A percentile compares a stretch with the other conserved stretches of the same genome.
Conservation (phyloP, 108 stramenopile species). For the Cyclotella cryptica region DNA sequence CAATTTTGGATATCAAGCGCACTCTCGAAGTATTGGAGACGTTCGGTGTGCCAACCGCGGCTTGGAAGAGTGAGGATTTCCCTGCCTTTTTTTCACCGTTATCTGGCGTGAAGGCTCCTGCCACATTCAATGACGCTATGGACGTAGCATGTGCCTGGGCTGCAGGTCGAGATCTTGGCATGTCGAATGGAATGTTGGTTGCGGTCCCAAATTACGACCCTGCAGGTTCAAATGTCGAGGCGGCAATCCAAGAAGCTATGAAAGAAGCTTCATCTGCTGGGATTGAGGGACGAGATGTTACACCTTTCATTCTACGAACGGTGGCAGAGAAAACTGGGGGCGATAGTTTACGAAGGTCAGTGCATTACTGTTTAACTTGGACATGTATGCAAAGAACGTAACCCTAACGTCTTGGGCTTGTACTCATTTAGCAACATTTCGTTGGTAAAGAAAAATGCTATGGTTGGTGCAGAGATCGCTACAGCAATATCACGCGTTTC, state of each 20-base stretch:
- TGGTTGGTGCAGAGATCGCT: conserved; percentile 92
- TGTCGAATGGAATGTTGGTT: conserved; percentile 88
- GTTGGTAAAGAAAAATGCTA: conserved; percentile 91
- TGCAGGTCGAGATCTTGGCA: conserved; percentile 58
- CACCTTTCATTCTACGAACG: conserved; percentile 92
- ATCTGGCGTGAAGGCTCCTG: conserved; percentile 71
- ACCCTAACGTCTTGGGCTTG: not conserved
- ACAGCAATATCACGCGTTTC: conserved; percentile 60
- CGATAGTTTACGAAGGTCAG: conserved; percentile 68
- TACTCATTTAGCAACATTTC: conserved; percentile 83
- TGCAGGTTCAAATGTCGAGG: conserved; percentile 84
- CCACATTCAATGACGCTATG: conserved; percentile 67
- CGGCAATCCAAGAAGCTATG: conserved; percentile 86
- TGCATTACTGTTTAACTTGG: not conserved
- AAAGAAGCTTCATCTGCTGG: conserved; percentile 63
- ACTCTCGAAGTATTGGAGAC: conserved; percentile 99
- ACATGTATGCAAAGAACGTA: not conserved
- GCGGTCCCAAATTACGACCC: conserved; percentile 96
- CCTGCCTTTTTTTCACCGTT: conserved; percentile 97
- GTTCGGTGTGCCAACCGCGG: conserved; percentile 87
- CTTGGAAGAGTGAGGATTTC: conserved; percentile 87
- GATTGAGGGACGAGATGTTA: conserved; percentile 88
- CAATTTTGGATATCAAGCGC: conserved; percentile 92
- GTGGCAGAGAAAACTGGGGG: conserved; percentile 82
- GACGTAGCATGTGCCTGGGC: conserved; percentile 81